phyloP scores from a whole-genome alignment of 129 eudicot species.

The Tagetes patula region DNA sequence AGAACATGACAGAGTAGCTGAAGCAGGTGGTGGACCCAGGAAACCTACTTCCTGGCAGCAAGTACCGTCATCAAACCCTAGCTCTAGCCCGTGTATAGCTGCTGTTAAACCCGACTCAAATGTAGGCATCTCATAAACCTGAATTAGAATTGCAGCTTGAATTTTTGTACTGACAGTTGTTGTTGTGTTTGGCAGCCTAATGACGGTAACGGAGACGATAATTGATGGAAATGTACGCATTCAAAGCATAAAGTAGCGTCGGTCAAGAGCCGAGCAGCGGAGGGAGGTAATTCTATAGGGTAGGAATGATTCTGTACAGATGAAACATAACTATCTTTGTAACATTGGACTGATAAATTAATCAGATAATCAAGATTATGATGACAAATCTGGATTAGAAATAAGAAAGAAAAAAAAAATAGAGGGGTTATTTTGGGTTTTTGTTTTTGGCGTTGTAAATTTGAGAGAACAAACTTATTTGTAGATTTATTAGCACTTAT shows the following conservation, averaged over 20 bases:
- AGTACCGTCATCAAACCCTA: conserved; percentile 20
- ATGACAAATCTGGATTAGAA: conserved; percentile 36
- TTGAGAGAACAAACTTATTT: conserved; percentile 7
- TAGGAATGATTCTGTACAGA: conserved; percentile 47
- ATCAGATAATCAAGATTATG: conserved; percentile 28
- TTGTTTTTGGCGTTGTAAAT: conserved; percentile 26
- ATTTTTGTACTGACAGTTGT: neutral
- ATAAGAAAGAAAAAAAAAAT: conserved; percentile 23
- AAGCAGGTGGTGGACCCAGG: conserved; percentile 28
- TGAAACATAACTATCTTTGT: conserved; percentile 38
- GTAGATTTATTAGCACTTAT: too few relatives aligned
- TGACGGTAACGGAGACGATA: conserved; percentile 21
- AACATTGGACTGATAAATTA: conserved; percentile 38
- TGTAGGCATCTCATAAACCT: conserved; percentile 41
- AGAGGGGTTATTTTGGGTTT: conserved; percentile 25
- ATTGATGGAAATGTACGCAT: conserved; percentile 8
- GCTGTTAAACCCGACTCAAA: conserved; percentile 19
- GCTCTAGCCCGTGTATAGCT: conserved; percentile 39
- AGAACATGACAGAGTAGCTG: conserved; percentile 33
- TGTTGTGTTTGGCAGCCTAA: conserved; percentile 20
- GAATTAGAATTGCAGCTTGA: conserved; percentile 61
- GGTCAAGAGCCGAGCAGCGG: conserved; percentile 23
- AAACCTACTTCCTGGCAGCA: conserved; percentile 40
- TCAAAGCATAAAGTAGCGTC: conserved; percentile 19
- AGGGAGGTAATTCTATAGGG: conserved; percentile 40